These are phyloP conservation scores for Polygonum maritimum DNA, from an alignment of 148 eudicot species.

Conservation along the genomic window DNA sequence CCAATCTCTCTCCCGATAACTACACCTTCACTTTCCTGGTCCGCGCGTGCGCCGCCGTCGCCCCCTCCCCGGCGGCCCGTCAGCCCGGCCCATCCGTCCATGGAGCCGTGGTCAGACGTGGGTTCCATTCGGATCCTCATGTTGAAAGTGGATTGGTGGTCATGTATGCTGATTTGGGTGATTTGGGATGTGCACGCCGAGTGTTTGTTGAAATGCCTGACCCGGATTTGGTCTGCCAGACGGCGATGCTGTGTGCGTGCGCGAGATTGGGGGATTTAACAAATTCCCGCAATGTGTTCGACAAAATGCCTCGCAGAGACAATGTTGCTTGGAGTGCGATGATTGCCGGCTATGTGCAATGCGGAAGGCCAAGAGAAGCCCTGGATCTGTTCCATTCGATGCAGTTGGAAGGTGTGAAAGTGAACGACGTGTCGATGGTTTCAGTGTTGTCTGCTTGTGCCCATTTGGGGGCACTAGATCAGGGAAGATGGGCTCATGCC, in stretches of 20 bases:
- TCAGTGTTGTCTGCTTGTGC: conserved; percentile 52
- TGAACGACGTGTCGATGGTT: conserved; percentile 37
- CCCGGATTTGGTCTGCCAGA: conserved; percentile 38
- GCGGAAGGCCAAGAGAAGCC: conserved; percentile 49
- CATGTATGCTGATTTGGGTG: conserved; percentile 36
- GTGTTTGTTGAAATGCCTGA: conserved; percentile 51
- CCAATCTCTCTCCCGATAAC: conserved; percentile 34
- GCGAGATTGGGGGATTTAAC: conserved; percentile 32
- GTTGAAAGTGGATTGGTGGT: conserved; percentile 45
- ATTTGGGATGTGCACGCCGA: conserved; percentile 31
- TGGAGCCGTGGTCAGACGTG: conserved; percentile 30
- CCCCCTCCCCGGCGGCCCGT: conserved; percentile 14
- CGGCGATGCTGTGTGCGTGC: conserved; percentile 49
- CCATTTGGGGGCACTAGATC: conserved; percentile 45
- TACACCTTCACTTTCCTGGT: conserved; percentile 46
- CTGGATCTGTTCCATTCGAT: conserved; percentile 37
- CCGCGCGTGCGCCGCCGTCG: conserved; percentile 19
- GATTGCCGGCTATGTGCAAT: conserved; percentile 57
- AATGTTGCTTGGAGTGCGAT: conserved; percentile 52
- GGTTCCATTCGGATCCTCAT: conserved; percentile 38
- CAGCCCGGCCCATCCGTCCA: conserved; percentile 35
- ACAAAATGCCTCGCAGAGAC: conserved; percentile 48
- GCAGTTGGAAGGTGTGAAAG: conserved; percentile 27
- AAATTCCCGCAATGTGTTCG: conserved; percentile 33
- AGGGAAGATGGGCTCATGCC: conserved; percentile 34